Base-by-base conservation (phyloP, 1,284 basidiomycete genomes). In the Ustilago esculenta region DNA sequence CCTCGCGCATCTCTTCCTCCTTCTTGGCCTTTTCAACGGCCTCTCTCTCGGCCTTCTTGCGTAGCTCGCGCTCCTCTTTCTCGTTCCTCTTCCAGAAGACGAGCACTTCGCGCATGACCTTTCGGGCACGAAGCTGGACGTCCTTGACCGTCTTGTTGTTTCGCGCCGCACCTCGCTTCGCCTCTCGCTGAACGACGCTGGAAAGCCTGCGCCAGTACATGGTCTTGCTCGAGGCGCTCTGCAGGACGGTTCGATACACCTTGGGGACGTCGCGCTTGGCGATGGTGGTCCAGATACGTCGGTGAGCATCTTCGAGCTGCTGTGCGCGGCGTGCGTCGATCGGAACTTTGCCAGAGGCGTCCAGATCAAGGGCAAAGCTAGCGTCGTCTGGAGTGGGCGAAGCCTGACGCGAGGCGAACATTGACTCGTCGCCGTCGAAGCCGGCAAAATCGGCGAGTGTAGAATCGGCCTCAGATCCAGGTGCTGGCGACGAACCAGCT, bases 81-180 rank as follows among this genome's bases (percentile, higher is more conserved):
- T 98, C 95, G 78, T 98, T 98, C 84, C 94, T 94, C 84, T 91
- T 92, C 93, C 94, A 98, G 84, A 94, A 96, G 25, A 94, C 89
- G 72, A 96, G 88, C 89, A 98, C 94, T 73, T 84, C 84, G 43
- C 84, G 75, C 91, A 94, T 93, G 36, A 94, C 85, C 33, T 91
- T 87, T 80, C 92, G 93, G 11, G 89, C 90, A 81, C 92, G 94
- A 21, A 89, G 88, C 81, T 94, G 92, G 4, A 90, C 86, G 64
- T 97, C 93, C 83, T 98, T 98, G 72, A 87, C 87, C 17, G 89
- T 87, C 83, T 92, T 95, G 27, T 89, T 87, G 14, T 90, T 90
- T 68, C 89, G 88, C n/a, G 87, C 87, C 64, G 88, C 90, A 1
- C 91, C 89, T 69, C 88, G 88, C 55, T 92, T 90, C n/a, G 90